Evolutionary conservation across 345 rosid genomes (phyloP), one percentile per base, ranked within the genome.

Genomic region (Rhizophora mangle): DNA sequence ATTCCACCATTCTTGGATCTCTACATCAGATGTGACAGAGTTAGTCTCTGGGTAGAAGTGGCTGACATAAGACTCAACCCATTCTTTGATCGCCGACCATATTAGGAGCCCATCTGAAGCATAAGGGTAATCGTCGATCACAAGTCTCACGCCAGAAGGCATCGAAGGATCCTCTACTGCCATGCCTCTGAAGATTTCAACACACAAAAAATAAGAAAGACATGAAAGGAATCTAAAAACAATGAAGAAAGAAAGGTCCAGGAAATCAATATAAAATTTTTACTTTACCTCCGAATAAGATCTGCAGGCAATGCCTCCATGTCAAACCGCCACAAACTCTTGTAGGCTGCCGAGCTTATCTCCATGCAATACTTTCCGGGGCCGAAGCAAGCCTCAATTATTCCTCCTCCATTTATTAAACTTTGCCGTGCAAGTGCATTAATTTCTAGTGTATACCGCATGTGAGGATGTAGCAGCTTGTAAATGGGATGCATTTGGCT

Each of bases 301-400:
- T 94, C 98, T 56, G 96, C 93, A 60, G 98, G 97, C 82, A 94
- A 83, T 54, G 93, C 93, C 74, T 91, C 95, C 97, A 85, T 87
- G 75, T 94, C 98, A 30, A 94, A 94, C 73, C 84, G 77, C 97
- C 97, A 91, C 81, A 68, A 60, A 57, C 73, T 85, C 83, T 94
- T 80, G 78, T 94, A 94, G 0, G 96, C 96, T 1, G 91, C 90
- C n/a, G 98, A 85, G 80, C 98, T 94, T 24, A 94, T 62, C 74
- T 94, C 98, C 98, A 94, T 87, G 54, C 95, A 78, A 1, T 79
- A 87, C 70, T 82, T 89, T 29, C 90, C 97, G 0, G 96, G 97
- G 80, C 92, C 86, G 76, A 91, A 94, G 73, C 85, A 91, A 47
- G 85, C 89, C 82, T 94, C 97, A 16, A 94, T 94, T 15, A 94